Percentiles rank a stretch among this genome's conserved stretches.
Conservation (phyloP, 257 asterid species). For the Perilla frutescens region DNA sequence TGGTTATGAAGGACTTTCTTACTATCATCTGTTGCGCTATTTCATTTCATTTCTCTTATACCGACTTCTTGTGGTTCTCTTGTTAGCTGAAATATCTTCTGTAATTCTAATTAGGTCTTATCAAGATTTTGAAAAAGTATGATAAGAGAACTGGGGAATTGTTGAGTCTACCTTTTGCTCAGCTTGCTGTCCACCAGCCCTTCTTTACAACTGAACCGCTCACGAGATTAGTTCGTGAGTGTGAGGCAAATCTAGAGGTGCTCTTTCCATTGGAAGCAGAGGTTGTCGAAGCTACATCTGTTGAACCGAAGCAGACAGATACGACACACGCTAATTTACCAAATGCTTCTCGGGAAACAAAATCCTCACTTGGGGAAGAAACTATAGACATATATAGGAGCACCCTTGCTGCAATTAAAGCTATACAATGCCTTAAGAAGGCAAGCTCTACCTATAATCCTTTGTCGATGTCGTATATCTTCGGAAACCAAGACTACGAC, state of each 20-base stretch:
- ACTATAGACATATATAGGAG: slow-evolving; percentile 73
- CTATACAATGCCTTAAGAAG: slow-evolving; percentile 78
- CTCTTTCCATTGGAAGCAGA: slow-evolving; percentile 88
- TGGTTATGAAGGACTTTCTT: slow-evolving; percentile 7
- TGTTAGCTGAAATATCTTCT: slow-evolving; percentile 15
- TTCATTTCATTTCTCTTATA: not conserved
- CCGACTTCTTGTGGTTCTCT: not conserved
- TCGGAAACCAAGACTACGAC: slow-evolving; percentile 65
- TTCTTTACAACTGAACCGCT: slow-evolving; percentile 87
- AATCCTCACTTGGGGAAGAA: slow-evolving; percentile 60
- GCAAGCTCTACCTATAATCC: slow-evolving; percentile 95
- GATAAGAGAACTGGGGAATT: slow-evolving; percentile 89
- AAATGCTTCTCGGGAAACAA: slow-evolving; percentile 40
- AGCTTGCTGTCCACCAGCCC: slow-evolving; percentile 80
- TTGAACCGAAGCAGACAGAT: slow-evolving; percentile 37
- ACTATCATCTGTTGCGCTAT: not conserved
- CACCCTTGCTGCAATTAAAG: slow-evolving; percentile 86
- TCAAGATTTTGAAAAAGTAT: slow-evolving; percentile 89
- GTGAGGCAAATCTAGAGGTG: slow-evolving; percentile 89
- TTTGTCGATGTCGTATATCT: slow-evolving; percentile 68
- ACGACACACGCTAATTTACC: slow-evolving; percentile 35
- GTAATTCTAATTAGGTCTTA: slow-evolving; percentile 58
- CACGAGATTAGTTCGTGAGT: slow-evolving; percentile 76
- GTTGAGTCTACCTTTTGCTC: slow-evolving; percentile 77
- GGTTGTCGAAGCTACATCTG: slow-evolving; percentile 53